These are phyloP conservation scores for Fusarium mundagurra DNA, from an alignment of 2,329 filamentous ascomycete genomes.

Conservation along the genomic window DNA sequence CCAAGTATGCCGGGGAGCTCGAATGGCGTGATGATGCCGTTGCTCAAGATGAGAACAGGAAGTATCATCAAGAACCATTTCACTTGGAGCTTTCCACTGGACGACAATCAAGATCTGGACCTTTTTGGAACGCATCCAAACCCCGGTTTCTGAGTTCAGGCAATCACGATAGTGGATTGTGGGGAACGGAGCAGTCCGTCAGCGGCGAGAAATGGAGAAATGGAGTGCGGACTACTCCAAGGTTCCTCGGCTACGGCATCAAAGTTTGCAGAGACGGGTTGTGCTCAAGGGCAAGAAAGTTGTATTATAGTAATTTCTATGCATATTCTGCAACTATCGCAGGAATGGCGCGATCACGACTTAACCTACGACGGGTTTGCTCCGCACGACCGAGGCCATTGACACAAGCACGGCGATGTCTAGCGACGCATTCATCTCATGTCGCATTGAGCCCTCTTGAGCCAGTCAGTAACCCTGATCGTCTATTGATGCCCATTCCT, in stretches of 20 bases:
- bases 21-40: background rate
- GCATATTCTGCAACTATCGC: background rate
- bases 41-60: background rate
- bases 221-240: background rate
- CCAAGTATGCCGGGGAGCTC: background rate
- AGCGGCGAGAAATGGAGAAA: background rate
- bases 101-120: constrained; percentile 3
- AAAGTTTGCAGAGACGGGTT: background rate
- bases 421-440: constrained; percentile 9
- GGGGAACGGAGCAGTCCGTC: constrained; percentile 5
- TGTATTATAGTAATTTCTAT: rapidly evolving
- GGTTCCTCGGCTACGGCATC: background rate
- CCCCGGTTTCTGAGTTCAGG: background rate
- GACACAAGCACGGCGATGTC: background rate
- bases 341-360: background rate
- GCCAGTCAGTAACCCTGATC: background rate
- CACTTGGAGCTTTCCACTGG: constrained; percentile 19
- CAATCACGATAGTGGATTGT: background rate
- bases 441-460: constrained; percentile 38
- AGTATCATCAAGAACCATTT: background rate
- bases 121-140: background rate
- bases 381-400: too few relatives aligned
- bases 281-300: background rate
- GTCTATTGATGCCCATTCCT: rapidly evolving
- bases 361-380: background rate